Conservation (phyloP, 2,329 filamentous ascomycete species). For the Neofusicoccum cordaticola region DNA sequence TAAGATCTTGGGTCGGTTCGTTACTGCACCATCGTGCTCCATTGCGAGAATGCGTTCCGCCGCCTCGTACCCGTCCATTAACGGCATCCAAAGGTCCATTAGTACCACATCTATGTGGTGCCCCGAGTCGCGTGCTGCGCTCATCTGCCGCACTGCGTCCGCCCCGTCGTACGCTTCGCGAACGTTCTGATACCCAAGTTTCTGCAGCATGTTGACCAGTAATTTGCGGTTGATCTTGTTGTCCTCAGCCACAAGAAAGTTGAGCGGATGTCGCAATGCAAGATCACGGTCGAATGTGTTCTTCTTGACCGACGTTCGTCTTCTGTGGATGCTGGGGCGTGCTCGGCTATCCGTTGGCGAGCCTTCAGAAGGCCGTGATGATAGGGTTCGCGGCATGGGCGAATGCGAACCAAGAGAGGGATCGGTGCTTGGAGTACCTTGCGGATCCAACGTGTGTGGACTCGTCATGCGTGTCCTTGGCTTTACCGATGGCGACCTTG, state of each 20-base stretch:
- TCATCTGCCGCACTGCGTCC: conserved; percentile 64
- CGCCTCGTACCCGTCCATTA: conserved; percentile 70
- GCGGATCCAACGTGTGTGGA: conserved; percentile 4
- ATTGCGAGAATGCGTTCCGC: conserved; percentile 60
- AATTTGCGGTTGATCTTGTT: conserved; percentile 70
- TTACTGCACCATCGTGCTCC: conserved; percentile 38
- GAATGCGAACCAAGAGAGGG: conserved; percentile 21
- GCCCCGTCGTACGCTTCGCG: conserved; percentile 66
- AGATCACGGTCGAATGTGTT: conserved; percentile 55
- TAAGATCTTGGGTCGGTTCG: conserved; percentile 46
- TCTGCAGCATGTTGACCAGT: conserved; percentile 63
- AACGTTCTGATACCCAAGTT: conserved; percentile 63
- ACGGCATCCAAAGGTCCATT: conserved; percentile 77
- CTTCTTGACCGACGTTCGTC: conserved; percentile 21
- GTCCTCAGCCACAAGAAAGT: conserved; percentile 69
- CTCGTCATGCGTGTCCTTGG: conserved; percentile 18
- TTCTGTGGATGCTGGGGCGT: not conserved
- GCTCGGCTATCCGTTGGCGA: conserved; percentile 17
- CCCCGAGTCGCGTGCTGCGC: conserved; percentile 33
- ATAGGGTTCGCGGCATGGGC: conserved; percentile 18
- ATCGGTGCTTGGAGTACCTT: not conserved
- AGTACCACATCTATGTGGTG: conserved; percentile 59
- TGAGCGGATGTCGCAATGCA: conserved; percentile 60
- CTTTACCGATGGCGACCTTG: conserved; percentile 3
- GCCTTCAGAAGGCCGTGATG: conserved; percentile 24